These are phyloP conservation scores for Domatiomyces catenatus DNA, from an alignment of 2,329 filamentous ascomycete species.

Conservation along the genomic window DNA sequence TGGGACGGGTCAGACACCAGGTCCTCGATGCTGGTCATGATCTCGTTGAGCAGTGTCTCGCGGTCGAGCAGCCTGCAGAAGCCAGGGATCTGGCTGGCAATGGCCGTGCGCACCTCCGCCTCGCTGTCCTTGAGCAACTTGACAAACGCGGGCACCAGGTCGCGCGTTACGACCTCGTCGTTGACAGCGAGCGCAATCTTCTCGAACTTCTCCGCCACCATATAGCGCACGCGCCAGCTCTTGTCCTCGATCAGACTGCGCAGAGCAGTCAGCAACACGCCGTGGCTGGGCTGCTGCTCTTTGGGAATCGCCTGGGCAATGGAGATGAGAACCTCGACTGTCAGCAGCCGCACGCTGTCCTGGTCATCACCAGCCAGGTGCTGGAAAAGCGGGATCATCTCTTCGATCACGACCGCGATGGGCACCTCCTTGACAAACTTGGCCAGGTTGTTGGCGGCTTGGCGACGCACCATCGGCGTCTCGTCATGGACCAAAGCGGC, in stretches of 20 bases:
- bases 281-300: constrained; percentile 93
- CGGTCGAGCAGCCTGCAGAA: constrained; percentile 86
- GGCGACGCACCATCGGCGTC: constrained; percentile 95
- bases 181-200: constrained; percentile 99
- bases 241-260: constrained; percentile 95
- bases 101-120: constrained; percentile 90
- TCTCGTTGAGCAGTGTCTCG: constrained; percentile 77
- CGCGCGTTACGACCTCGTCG: constrained; percentile 84
- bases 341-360: constrained; percentile 89
- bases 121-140: constrained; percentile 97
- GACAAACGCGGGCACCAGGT: constrained; percentile 90
- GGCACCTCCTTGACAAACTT: constrained; percentile 98
- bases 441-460: constrained; percentile 87
- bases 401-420: constrained; percentile 76
- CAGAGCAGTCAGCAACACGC: constrained; percentile 76
- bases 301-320: constrained; percentile 96
- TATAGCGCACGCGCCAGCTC: constrained; percentile 97
- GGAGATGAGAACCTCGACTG: constrained; percentile 88
- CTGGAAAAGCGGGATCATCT: constrained; percentile 98
- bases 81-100: constrained; percentile 92
- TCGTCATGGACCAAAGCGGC: constrained; percentile 90
- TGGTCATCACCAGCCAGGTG: constrained; percentile 93
- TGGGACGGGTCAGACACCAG: constrained; percentile 91
- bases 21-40: constrained; percentile 93
- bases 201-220: constrained; percentile 97